Base-by-base conservation (phyloP, 768 basidiomycete genomes). In the Russula brevipes region DNA sequence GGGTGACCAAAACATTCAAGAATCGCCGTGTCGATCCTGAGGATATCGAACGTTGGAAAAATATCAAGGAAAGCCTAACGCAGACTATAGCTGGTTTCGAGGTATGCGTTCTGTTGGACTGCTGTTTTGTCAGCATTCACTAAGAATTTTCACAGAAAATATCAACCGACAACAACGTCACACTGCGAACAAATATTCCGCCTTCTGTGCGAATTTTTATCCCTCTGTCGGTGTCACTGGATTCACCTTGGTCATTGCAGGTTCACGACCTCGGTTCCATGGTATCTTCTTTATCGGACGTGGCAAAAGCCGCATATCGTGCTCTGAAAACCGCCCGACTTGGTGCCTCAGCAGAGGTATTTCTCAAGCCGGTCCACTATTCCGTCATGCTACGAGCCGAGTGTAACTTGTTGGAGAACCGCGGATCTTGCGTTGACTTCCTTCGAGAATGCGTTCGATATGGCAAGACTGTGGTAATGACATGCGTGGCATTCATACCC, bases 371-470 rank as follows among this genome's bases (percentile, higher is more conserved):
- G 31, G n/a, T 3, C 17, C 19, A 35, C n/a, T 12, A 19, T 24
- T 45, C 55, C 2, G 7, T 19, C 3, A n/a, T 56, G n/a, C 33
- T 56, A 9, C 31, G n/a, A 56, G 42, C 55, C 17, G 17, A 46
- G 31, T 17, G 8, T 33, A 35, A 33, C 0, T 35, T 46, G 10
- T 10, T 17, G 0, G 17, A n/a, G 31, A 45, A 45, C 42, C 41
- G 44, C 42, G 5, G 0, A 5, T 19, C 33, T 12, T 56, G 44
- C 44, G 3, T 35, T 4, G 31, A 19, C 10, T 45, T 45, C 44
- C n/a, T 56, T 35, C 42, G 17, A 56, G 36, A 24, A 46, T 56
- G 44, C 44, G 17, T 46, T 42, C 55, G 33, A 56, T 56, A 45
- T 45, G 55, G 44, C 4, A 11, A 33, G n/a, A 35, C 38, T 5